Conservation (phyloP, 2,329 filamentous ascomycete genomes). For the Cercospora zeae-maydis region DNA sequence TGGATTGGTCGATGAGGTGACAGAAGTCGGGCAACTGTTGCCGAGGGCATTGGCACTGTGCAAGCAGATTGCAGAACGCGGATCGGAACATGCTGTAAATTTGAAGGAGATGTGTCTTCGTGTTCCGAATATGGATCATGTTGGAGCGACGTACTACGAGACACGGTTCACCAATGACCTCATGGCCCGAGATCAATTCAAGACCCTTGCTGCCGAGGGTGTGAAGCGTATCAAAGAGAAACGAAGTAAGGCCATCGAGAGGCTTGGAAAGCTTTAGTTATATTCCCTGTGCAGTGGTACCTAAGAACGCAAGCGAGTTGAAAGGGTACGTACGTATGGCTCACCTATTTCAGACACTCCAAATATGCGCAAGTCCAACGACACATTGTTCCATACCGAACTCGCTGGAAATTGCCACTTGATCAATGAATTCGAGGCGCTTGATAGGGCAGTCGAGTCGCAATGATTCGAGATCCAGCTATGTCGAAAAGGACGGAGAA, state of each 20-base stretch:
- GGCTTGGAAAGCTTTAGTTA: not conserved
- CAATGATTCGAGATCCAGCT: too few species aligned
- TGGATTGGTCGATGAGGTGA: not conserved
- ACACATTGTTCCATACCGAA: too few species aligned
- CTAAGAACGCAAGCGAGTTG: too few species aligned
- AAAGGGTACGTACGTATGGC: too few species aligned
- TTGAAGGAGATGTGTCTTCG: not conserved
- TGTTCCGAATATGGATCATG: not conserved
- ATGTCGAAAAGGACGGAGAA: too few species aligned
- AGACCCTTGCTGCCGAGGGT: not conserved
- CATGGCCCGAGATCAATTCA: not conserved
- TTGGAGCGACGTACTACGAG: not conserved
- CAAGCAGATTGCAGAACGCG: not conserved
- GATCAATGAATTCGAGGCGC: too few species aligned
- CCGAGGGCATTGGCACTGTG: not conserved
- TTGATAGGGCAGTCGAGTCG: too few species aligned
- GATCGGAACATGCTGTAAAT: not conserved
- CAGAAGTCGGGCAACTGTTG: not conserved
- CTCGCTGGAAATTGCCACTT: too few species aligned
- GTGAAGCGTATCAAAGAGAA: not conserved
- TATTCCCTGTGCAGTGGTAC: not conserved
- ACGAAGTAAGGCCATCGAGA: not conserved
- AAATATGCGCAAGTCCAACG: too few species aligned
- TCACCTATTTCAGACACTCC: too few species aligned
- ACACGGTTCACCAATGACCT: not conserved